Evolutionary conservation across 2,329 filamentous ascomycete genomes (phyloP), one percentile per base, ranked within the genome.

Genomic region (Phialophora chinensis): DNA sequence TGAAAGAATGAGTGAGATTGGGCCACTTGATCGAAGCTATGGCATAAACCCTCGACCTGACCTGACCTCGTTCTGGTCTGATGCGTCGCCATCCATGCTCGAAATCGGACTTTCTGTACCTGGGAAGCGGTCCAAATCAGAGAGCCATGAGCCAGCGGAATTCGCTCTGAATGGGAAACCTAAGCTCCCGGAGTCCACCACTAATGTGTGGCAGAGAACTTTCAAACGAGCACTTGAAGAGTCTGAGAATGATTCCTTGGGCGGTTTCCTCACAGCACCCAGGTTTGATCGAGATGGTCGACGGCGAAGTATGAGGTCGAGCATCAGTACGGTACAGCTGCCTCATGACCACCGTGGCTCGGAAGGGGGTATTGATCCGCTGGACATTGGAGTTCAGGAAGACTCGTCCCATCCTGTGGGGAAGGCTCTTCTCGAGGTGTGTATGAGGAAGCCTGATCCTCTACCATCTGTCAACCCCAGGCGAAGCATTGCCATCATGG

Each of bases 221-320:
- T 61, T 71, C 31, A 61, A 61, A 55, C 44, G 42, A 38, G 61
- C 63, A 2, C 29, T 68, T 12, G 63, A 65, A 31, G 61, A 70
- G 44, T 52, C 66, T 27, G 29, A 63, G 27, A 52, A 67, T 11
- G 50, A 61, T 27, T 59, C 58, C 8, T 20, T 67, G 23, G 66
- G 66, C 50, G 63, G 63, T 20, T 68, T 71, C 58, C 62, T 69
- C 38, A 63, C 63, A 11, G 57, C 69, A 5, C 69, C 69, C 14
- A 65, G 47, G 42, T 68, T 68, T 64, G 66, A 71, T 54, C 66
- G 66, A 27, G 61, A 71, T 42, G 69, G 69, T 3, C 65, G 66
- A 49, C 57, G 66, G 49, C 56, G 66, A 52, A 67, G 59, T 42
- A 62, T 58, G 5, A 62, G 53, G 29, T 64, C 64, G 10, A 69